Base-by-base conservation (phyloP, 768 basidiomycete species). In the Harrya chromipes region DNA sequence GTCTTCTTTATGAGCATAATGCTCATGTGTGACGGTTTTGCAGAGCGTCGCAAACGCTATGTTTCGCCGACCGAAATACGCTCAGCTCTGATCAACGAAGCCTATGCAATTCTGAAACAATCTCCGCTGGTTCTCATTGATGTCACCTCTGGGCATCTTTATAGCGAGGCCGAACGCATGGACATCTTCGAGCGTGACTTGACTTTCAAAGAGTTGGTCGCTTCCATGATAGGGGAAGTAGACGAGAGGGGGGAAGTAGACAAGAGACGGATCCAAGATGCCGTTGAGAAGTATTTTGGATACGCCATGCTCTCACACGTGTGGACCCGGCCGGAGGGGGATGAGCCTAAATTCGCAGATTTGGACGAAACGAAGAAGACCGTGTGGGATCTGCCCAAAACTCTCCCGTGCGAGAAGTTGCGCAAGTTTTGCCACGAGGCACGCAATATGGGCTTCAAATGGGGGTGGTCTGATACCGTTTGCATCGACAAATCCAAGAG, bases 231-330 rank as follows among this genome's bases (percentile, higher is more conserved):
- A 4, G 43, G 31, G 21, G 13, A 29, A 9, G n/a, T n/a, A n/a
- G n/a, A n/a, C n/a, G n/a, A n/a, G n/a, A n/a, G n/a, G n/a, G n/a
- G n/a, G n/a, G n/a, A n/a, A n/a, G 23, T 53, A 33, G 55, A 58
- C 38, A 20, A 38, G 14, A 4, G 13, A 20, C 42, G 31, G 4
- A 50, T 58, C 24, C 39, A 6, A 13, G 16, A 6, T 9, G 54
- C 52, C 6, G 41, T 44, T 20, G 41, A 6, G 16, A 12, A 26
- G n/a, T 57, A 49, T 16, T 49, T 57, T 12, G 29, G 37, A 40
- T 57, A 52, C 26, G 50, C 52, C 26, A 52, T 40, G 19, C 24
- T 57, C 3, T 57, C 56, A 10, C 56, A 57, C 13, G 45, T 49
- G 6, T 57, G 56, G 56, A 31, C 46, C 20, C 37, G 29, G 4